Evolutionary conservation across 108 stramenopile genomes (phyloP).

Genomic region (Skeletonema grethae): DNA sequence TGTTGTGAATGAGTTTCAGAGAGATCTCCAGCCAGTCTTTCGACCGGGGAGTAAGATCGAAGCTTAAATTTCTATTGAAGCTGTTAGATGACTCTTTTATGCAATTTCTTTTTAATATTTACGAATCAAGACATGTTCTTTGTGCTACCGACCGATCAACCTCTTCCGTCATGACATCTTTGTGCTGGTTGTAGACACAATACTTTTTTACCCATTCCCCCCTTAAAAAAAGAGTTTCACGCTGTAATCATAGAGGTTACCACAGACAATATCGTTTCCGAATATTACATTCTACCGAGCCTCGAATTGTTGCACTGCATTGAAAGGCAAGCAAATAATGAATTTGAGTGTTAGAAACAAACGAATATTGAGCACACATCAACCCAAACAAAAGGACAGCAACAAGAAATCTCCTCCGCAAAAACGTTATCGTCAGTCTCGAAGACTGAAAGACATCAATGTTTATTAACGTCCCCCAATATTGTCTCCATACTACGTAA

Average conservation of each 20-base stretch:
- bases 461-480: background rate
- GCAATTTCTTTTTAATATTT: background rate
- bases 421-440: constrained; percentile 24
- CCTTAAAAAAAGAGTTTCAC: constrained; percentile 20
- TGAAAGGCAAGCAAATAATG: background rate
- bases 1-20: constrained; percentile 67
- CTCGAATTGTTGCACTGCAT: constrained; percentile 79
- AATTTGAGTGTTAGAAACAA: background rate
- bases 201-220: background rate
- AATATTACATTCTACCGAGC: background rate
- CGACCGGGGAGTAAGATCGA: constrained; percentile 65
- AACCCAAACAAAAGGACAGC: background rate
- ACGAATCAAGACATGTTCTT: background rate
- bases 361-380: constrained; percentile 1
- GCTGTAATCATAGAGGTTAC: background rate
- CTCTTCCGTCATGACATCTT: too few relatives aligned
- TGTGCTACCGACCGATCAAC: too few relatives aligned
- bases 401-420: constrained; percentile 30
- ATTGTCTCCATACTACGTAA: constrained; percentile 20
- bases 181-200: too few relatives aligned
- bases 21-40: constrained; percentile 73
- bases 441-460: background rate
- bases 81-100: background rate
- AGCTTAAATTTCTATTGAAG: constrained; percentile 20
- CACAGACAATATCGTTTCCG: background rate